Conservation (phyloP, 495 filamentous ascomycete genomes). For the Aspergillus ostianus region DNA sequence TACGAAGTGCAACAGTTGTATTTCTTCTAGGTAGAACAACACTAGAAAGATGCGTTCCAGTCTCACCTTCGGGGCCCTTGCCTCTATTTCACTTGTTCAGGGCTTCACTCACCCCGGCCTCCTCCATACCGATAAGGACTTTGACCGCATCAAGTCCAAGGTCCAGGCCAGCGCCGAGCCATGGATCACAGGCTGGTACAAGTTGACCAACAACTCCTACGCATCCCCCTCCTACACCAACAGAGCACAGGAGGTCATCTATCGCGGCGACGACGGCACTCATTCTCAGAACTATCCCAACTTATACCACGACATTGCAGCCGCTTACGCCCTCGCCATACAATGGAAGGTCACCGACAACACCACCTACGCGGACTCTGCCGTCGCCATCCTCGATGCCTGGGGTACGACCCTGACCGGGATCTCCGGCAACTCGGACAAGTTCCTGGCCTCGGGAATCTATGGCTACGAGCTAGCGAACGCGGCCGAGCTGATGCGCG, state of each 20-base stretch:
- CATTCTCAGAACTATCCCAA: slow-evolving; percentile 35
- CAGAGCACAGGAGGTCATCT: slow-evolving; percentile 24
- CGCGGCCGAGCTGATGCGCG: slow-evolving; percentile 41
- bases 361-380: slow-evolving; percentile 32
- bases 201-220: slow-evolving; percentile 26
- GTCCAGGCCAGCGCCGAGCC: slow-evolving; percentile 28
- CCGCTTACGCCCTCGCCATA: slow-evolving; percentile 37
- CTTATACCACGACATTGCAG: slow-evolving; percentile 40
- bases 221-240: slow-evolving; percentile 26
- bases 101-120: slow-evolving; percentile 36
- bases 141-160: slow-evolving; percentile 31
- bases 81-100: not conserved
- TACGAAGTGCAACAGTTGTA: too few species aligned
- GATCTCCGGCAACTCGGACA: slow-evolving; percentile 36
- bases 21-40: not conserved
- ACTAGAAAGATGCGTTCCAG: not conserved
- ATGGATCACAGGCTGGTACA: slow-evolving; percentile 36
- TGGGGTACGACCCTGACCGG: slow-evolving; percentile 37
- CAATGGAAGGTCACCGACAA: slow-evolving; percentile 40
- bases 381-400: slow-evolving; percentile 34
- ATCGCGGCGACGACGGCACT: slow-evolving; percentile 27
- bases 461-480: slow-evolving; percentile 50
- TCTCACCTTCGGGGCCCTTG: not conserved
- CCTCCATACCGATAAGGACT: slow-evolving; percentile 37
- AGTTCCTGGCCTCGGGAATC: slow-evolving; percentile 40